Evolutionary conservation across 345 rosid species (phyloP).

Genomic region (Stellera chamaejasme): DNA sequence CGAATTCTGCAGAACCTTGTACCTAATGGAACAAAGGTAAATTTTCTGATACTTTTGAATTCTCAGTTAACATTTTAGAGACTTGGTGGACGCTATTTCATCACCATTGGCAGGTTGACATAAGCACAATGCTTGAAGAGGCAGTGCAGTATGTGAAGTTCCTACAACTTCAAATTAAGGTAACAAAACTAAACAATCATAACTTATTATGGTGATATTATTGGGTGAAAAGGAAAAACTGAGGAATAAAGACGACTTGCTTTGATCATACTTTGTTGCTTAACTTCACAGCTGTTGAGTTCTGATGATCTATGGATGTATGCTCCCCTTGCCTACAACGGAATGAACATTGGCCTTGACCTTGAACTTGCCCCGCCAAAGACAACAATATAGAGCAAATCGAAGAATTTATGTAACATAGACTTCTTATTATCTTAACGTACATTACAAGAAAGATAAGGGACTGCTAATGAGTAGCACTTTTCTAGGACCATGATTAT

Average conservation of each 20-base stretch:
- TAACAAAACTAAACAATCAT: constrained; percentile 13
- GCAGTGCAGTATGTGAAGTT: constrained; percentile 85
- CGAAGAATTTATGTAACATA: too few species aligned
- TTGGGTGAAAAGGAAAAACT: too few species aligned
- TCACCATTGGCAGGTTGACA: constrained; percentile 47
- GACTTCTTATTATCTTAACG: background rate
- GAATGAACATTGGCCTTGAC: constrained; percentile 66
- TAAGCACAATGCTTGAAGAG: constrained; percentile 96
- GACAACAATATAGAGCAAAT: constrained; percentile 10
- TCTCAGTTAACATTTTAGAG: background rate
- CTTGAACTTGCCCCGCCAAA: constrained; percentile 24
- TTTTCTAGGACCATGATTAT: constrained; percentile 4
- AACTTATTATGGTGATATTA: too few species aligned
- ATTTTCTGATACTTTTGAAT: background rate
- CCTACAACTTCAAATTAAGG: constrained; percentile 86
- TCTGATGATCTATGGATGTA: constrained; percentile 93
- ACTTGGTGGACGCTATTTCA: background rate
- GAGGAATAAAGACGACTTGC: too few species aligned
- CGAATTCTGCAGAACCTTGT: constrained; percentile 70
- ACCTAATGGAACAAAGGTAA: constrained; percentile 89
- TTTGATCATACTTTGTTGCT: background rate
- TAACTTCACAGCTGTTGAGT: constrained; percentile 52
- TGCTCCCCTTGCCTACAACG: constrained; percentile 85
- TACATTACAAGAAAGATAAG: constrained; percentile 3
- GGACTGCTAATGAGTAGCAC: constrained; percentile 4